phyloP scores from a whole-genome alignment of 257 asterid genomes.

The Capsicum chinense region DNA sequence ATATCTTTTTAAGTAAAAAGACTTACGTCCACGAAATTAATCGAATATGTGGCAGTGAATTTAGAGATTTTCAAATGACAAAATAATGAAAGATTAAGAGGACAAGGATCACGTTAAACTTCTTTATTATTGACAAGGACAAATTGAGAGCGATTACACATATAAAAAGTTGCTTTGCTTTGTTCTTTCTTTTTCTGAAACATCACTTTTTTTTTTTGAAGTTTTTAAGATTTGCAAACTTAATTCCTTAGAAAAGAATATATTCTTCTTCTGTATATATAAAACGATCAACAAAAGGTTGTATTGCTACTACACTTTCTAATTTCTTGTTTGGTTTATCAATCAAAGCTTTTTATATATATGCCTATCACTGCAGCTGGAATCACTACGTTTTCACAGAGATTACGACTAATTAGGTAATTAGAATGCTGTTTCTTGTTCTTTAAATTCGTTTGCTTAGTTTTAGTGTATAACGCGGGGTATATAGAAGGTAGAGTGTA shows the following conservation, averaged over 20 bases:
- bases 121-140: neutral
- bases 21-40: neutral
- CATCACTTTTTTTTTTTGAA: neutral
- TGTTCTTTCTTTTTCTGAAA: neutral
- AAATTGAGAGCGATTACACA: neutral
- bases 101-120: neutral
- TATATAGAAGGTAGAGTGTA: too few relatives aligned
- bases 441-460: neutral
- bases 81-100: neutral
- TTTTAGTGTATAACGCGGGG: too few relatives aligned
- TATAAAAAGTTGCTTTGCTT: neutral
- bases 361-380: neutral
- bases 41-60: too few relatives aligned
- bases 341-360: neutral
- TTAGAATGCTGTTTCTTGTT: neutral
- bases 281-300: neutral
- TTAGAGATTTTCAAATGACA: too few relatives aligned
- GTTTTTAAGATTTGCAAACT: neutral
- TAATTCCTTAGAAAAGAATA: slow-evolving; percentile 6
- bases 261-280: neutral
- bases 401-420: slow-evolving; percentile 28
- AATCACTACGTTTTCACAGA: slow-evolving; percentile 14
- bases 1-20: neutral
- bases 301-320: neutral
- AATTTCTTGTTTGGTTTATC: neutral